Evolutionary conservation across 2,329 filamentous ascomycete genomes (phyloP), one percentile per base, ranked within the genome.

Genomic region (Penicillium hordei): DNA sequence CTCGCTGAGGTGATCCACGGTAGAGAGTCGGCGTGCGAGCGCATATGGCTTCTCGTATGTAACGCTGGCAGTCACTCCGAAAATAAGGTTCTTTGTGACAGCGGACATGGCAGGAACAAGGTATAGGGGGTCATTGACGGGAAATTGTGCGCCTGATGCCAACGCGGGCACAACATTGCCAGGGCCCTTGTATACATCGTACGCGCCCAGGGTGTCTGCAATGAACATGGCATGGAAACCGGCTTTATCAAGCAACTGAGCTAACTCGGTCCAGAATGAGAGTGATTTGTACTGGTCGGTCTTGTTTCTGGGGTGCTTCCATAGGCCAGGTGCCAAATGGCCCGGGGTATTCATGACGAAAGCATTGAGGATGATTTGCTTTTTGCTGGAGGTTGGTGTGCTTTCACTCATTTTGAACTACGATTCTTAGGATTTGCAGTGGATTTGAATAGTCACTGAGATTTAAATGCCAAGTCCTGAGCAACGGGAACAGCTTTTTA

Each of bases 41-140:
- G 81, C 79, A 46, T 81, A 82, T 2, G 81, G 79, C 54, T 79
- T 74, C 29, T 83, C 80, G 44, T 81, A 82, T 0, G 81, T 83
- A 0, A 79, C 81, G 0, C 78, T 80, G 0, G 81, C 81, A 0
- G 81, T 83, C 3, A 80, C 78, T 0, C 78, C 81, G 1, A 83
- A 78, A 0, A 78, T 73, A 52, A 81, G 63, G 23, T 72, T 74
- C 57, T 76, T 72, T 1, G 79, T 78, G 2, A 73, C 75, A 1
- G 78, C 70, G 6, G 78, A 76, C 74, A 80, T 74, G 1, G 78
- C 78, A 0, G 78, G 69, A n/a, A 80, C 72, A 5, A 66, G 61
- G 52, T 68, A 69, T 21, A 72, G 61, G 0, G 73, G 70, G 61
- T 76, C 75, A 9, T 68, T 72, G 36, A 76, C 68, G 0, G 74